Evolutionary conservation across 2,329 filamentous ascomycete species (phyloP).

Genomic region (Xylaria digitata): DNA sequence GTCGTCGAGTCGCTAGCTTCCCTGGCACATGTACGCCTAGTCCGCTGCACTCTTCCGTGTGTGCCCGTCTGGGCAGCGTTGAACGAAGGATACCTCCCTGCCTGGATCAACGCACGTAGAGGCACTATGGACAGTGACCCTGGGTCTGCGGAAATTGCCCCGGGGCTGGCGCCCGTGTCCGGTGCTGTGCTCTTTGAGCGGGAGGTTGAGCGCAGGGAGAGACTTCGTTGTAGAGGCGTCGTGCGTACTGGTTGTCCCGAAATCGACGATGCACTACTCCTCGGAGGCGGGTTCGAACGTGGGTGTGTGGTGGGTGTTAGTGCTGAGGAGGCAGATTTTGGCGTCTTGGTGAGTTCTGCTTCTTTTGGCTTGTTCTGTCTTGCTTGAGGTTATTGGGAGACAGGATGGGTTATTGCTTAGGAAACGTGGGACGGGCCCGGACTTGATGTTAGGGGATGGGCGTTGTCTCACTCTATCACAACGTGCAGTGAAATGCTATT

Average conservation of each 20-base stretch:
- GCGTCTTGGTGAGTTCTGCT: slow-evolving; percentile 56
- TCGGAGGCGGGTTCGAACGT: slow-evolving; percentile 59
- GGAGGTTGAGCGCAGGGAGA: slow-evolving; percentile 54
- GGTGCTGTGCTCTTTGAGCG: slow-evolving; percentile 56
- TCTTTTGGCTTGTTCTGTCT: slow-evolving; percentile 8
- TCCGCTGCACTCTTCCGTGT: too few species aligned
- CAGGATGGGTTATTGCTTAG: too few species aligned
- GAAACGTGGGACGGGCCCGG: too few species aligned
- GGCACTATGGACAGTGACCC: not conserved
- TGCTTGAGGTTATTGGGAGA: too few species aligned
- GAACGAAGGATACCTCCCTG: not conserved
- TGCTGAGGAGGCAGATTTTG: slow-evolving; percentile 62
- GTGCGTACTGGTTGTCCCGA: slow-evolving; percentile 59
- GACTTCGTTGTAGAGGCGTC: slow-evolving; percentile 46
- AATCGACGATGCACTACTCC: slow-evolving; percentile 61
- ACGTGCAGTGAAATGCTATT: too few species aligned
- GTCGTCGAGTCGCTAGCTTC: not conserved
- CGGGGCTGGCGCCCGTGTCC: slow-evolving; percentile 54
- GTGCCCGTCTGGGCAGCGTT: not conserved
- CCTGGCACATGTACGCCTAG: not conserved
- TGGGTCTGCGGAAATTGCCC: not conserved
- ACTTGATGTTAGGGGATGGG: not conserved
- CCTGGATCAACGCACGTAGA: not conserved
- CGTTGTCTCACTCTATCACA: not conserved
- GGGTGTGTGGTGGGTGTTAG: slow-evolving; percentile 66